Evolutionary conservation across 2,329 filamentous ascomycete genomes (phyloP), one percentile per base, ranked within the genome.

Genomic region (Verticillium tricorpus): DNA sequence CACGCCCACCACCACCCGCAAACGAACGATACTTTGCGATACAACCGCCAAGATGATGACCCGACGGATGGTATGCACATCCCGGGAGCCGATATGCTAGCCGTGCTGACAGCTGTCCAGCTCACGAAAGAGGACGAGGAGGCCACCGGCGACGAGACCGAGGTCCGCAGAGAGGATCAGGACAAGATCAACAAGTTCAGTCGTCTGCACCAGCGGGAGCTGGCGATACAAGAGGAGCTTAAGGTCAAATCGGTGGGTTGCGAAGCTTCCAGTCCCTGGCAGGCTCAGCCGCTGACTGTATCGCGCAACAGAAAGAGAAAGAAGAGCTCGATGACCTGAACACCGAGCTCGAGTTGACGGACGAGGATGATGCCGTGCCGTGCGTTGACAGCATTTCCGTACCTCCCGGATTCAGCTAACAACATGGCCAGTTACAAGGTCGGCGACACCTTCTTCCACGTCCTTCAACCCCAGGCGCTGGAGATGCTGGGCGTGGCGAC

Each of bases 111-210:
- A 4, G 8, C 25, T 6, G n/a, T 32, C 6, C 72, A 98, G 95
- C 89, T 99, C 68, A 92, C 92, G 56, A 96, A 92, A 73, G 94
- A 97, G 74, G 94, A 98, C 70, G 95, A 99, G 77, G 89, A 88
- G 63, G 82, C 88, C 22, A 83, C 83, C 59, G 85, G 86, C 64
- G 90, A 95, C 67, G 95, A 99, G 73, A 89, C 93, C 69, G 91
- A 97, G 77, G 95, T 99, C 63, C 91, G 95, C 64, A 90, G 93
- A 71, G 93, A 98, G 75, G 95, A 99, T 74, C 95, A 99, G 77
- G 93, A 98, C 80, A 96, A 95, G 79, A 99, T 99, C 86, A 99
- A 99, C 79, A 89, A 88, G 67, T 99, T 99, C 82, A 97, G 93
- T 76, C 89, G 93, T 55, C 82, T 99, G 65, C 95, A 99, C 75